Evolutionary conservation across 208 protist species (phyloP), one percentile per base, ranked within the genome.

Genomic region (Leishmania arabica): DNA sequence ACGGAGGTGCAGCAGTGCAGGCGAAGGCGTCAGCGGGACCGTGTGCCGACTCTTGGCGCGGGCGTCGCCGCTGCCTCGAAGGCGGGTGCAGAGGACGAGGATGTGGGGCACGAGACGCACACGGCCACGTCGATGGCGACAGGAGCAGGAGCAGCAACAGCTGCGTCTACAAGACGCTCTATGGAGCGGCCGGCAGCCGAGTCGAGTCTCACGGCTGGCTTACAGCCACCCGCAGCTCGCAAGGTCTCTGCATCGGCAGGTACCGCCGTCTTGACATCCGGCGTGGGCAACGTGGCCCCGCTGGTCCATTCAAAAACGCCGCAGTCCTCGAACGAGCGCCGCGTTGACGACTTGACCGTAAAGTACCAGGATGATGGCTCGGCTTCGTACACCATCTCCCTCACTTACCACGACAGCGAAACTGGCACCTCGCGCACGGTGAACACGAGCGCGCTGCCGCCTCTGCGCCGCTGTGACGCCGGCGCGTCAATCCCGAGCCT

Each of bases 381-480:
- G 3, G 81, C 75, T 1, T 78, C 82, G 27, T 92, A 92, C 76
- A 88, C 88, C 56, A 84, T 95, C 54, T 91, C 88, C 40, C 82
- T 95, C 66, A 95, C 86, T 31, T 92, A 95, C 78, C 89, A 92
- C 86, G 91, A 92, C 79, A 86, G 81, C 49, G 71, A 85, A 53
- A 82, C 83, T 37, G 89, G 89, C 4, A 78, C 84, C 17, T 86
- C 83, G 19, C 83, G 88, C n/a, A 92, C 88, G 13, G 86, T 95
- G 66, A 88, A 91, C 70, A 89, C 91, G 34, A 81, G 83, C 40
- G 76, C 87, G 24, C 66, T 92, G 51, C 89, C 88, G 24, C 84
- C 87, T 54, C 83, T 90, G 58, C 83, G 80, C 80, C 80, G 77
- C 62, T 60, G 84, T 27, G 62, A 78, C 68, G 77, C 73, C 2